phyloP scores from a whole-genome alignment of 352 stramenopile genomes.

The Blastocystis sp. region DNA sequence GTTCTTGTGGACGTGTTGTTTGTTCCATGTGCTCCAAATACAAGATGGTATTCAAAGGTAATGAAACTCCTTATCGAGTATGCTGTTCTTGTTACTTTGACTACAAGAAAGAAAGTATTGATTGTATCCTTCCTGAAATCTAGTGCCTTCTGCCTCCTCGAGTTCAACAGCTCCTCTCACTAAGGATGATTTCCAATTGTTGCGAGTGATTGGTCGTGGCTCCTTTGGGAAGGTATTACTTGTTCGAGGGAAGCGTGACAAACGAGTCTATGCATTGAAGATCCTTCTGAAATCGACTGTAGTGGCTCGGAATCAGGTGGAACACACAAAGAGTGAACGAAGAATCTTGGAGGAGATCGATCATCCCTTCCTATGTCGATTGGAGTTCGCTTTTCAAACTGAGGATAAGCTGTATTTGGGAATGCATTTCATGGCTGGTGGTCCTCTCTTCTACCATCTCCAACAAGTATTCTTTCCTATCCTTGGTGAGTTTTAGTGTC shows the following conservation, averaged over 20 bases:
- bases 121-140: constrained; percentile 65
- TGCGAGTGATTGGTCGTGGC: constrained; percentile 90
- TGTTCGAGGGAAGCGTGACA: constrained; percentile 82
- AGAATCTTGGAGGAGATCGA: constrained; percentile 88
- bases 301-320: constrained; percentile 88
- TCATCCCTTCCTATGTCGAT: constrained; percentile 93
- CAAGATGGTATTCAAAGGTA: constrained; percentile 78
- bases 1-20: constrained; percentile 82
- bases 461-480: constrained; percentile 82
- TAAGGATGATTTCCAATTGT: constrained; percentile 87
- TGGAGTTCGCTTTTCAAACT: constrained; percentile 94
- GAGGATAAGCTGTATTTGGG: constrained; percentile 93
- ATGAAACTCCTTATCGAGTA: constrained; percentile 79
- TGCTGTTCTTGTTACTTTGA: constrained; percentile 82
- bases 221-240: constrained; percentile 92
- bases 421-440: constrained; percentile 92
- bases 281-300: constrained; percentile 85
- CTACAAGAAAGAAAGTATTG: constrained; percentile 78
- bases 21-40: constrained; percentile 82
- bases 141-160: not conserved
- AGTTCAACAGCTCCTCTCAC: constrained; percentile 13
- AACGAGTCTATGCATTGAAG: constrained; percentile 83
- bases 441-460: constrained; percentile 92
- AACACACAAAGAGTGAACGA: constrained; percentile 91
- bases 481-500: not conserved